Evolutionary conservation across 2,329 filamentous ascomycete genomes (phyloP).

Genomic region (Erysiphe neolycopersici): DNA sequence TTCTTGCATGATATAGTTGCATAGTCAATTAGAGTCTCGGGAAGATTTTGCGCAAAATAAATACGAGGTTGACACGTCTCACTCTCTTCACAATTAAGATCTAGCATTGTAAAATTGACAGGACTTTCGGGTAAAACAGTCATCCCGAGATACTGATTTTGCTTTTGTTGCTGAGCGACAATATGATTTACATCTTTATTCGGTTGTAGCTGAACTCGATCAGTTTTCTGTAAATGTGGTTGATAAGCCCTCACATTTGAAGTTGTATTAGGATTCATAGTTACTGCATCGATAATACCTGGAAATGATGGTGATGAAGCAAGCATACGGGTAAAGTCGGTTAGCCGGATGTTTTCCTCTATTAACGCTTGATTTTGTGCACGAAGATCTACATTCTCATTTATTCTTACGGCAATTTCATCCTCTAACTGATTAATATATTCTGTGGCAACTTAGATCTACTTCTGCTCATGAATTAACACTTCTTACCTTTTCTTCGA

Average conservation of each 20-base stretch:
- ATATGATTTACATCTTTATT: constrained; percentile 43
- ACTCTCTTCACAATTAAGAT: constrained; percentile 24
- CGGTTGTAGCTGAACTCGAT: constrained; percentile 21
- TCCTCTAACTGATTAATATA: constrained; percentile 87
- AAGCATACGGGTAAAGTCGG: constrained; percentile 56
- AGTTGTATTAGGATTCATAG: constrained; percentile 25
- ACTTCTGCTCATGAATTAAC: constrained; percentile 1
- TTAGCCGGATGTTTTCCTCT: constrained; percentile 64
- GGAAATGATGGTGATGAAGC: constrained; percentile 61
- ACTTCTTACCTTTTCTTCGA: constrained; percentile 68
- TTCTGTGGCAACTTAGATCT: constrained; percentile 39
- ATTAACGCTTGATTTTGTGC: constrained; percentile 54
- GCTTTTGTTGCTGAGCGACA: constrained; percentile 22
- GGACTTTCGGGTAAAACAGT: constrained; percentile 58
- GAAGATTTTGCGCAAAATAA: constrained; percentile 44
- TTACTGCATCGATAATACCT: constrained; percentile 48
- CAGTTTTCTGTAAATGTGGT: constrained; percentile 15
- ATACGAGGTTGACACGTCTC: constrained; percentile 42
- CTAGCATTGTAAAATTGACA: constrained; percentile 48
- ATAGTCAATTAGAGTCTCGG: constrained; percentile 27
- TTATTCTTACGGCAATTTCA: constrained; percentile 61
- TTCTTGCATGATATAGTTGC: constrained; percentile 45
- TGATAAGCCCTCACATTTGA: constrained; percentile 12
- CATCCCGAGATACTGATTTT: constrained; percentile 45
- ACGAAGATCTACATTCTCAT: constrained; percentile 59